These are phyloP conservation scores for Crepidotus sp. DNA, from an alignment of 1,284 basidiomycete species.

Conservation along the genomic window DNA sequence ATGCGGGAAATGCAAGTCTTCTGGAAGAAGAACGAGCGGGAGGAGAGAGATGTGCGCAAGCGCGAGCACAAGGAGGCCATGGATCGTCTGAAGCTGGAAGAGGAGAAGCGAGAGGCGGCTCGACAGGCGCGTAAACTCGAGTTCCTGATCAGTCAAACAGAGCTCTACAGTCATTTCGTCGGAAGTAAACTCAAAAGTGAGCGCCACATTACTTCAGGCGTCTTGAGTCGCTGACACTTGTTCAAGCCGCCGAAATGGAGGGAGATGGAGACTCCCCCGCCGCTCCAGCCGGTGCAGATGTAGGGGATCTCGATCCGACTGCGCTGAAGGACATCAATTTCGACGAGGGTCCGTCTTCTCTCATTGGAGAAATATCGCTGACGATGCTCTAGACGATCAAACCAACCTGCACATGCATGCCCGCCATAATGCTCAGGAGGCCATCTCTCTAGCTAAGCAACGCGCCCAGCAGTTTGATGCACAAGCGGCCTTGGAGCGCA, in stretches of 20 bases:
- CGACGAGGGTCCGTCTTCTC: conserved; percentile 68
- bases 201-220: conserved; percentile 23
- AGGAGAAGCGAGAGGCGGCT: conserved; percentile 93
- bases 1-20: conserved; percentile 95
- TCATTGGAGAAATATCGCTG: not conserved
- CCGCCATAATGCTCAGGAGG: conserved; percentile 83
- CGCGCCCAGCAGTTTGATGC: conserved; percentile 83
- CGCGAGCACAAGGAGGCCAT: conserved; percentile 92
- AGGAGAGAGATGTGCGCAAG: conserved; percentile 87
- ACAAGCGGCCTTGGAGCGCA: conserved; percentile 71
- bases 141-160: conserved; percentile 98
- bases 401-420: conserved; percentile 88
- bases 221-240: conserved; percentile 11
- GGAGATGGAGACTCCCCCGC: conserved; percentile 46
- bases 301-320: conserved; percentile 43
- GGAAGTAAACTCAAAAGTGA: conserved; percentile 96
- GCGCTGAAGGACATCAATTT: conserved; percentile 82
- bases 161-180: conserved; percentile 98
- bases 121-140: conserved; percentile 96
- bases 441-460: conserved; percentile 73
- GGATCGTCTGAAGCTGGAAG: conserved; percentile 87
- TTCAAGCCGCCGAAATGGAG: conserved; percentile 79
- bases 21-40: conserved; percentile 98
- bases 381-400: conserved; percentile 61
- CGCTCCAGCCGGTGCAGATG: conserved; percentile 52